These are phyloP conservation scores for Backusella liffmaniae DNA, from an alignment of 192 early-diverging fungal genomes.

Conservation along the genomic window DNA sequence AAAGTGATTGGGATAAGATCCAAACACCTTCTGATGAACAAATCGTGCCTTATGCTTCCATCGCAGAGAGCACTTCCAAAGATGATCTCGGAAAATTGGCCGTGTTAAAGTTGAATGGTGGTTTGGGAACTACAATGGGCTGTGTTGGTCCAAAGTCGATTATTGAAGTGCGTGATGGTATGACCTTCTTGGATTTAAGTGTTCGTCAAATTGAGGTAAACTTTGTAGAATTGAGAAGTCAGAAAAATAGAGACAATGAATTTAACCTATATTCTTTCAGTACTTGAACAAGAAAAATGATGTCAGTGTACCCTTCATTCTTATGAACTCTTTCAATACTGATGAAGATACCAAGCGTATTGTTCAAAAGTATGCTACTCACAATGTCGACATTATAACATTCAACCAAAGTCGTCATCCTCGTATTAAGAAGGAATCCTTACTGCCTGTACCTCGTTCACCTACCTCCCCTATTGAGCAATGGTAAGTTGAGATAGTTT, in stretches of 20 bases:
- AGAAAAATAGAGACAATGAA: not conserved
- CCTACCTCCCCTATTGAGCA: slow-evolving; percentile 66
- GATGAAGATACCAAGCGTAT: slow-evolving; percentile 96
- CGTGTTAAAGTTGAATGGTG: slow-evolving; percentile 99
- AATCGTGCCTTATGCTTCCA: slow-evolving; percentile 77
- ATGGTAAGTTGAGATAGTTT: slow-evolving; percentile 42
- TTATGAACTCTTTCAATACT: slow-evolving; percentile 99
- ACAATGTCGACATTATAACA: slow-evolving; percentile 91
- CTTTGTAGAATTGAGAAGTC: not conserved
- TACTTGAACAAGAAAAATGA: slow-evolving; percentile 88
- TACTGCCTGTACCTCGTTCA: slow-evolving; percentile 76
- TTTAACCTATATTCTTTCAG: slow-evolving; percentile 35
- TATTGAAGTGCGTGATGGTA: slow-evolving; percentile 97
- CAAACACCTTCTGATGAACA: slow-evolving; percentile 89
- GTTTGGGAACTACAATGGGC: slow-evolving; percentile 99
- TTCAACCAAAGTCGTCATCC: slow-evolving; percentile 98
- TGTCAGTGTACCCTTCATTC: slow-evolving; percentile 93
- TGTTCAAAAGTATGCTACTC: slow-evolving; percentile 95
- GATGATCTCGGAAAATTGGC: slow-evolving; percentile 86
- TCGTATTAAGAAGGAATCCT: slow-evolving; percentile 89
- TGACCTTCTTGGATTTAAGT: slow-evolving; percentile 98
- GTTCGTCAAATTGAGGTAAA: slow-evolving; percentile 96
- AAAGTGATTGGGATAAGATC: slow-evolving; percentile 93
- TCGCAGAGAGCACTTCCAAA: slow-evolving; percentile 51
- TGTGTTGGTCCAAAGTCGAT: slow-evolving; percentile 97